phyloP scores from a whole-genome alignment of 2,329 filamentous ascomycete species.

The Pestalotiopsis sp. region DNA sequence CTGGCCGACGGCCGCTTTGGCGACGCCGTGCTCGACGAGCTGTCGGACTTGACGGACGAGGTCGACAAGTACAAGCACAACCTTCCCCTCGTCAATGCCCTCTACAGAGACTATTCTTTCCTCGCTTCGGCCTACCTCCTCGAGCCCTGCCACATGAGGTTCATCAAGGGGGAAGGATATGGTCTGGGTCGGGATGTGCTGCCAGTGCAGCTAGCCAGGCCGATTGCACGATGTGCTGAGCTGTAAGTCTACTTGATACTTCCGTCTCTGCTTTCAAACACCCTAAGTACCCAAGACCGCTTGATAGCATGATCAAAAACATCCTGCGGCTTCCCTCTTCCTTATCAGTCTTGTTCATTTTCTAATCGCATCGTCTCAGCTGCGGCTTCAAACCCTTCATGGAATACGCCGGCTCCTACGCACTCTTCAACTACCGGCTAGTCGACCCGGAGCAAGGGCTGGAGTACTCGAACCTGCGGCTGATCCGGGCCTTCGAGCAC shows the following conservation, averaged over 20 bases:
- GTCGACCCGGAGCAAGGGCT: slow-evolving; percentile 59
- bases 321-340: no score
- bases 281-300: no score
- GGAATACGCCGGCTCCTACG: slow-evolving; percentile 76
- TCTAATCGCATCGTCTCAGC: slow-evolving; percentile 29
- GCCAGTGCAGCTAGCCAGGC: slow-evolving; percentile 75
- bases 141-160: slow-evolving; percentile 84
- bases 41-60: slow-evolving; percentile 75
- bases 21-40: slow-evolving; percentile 69
- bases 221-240: slow-evolving; percentile 81
- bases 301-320: no score
- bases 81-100: slow-evolving; percentile 78
- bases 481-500: slow-evolving; percentile 89
- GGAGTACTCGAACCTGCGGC: slow-evolving; percentile 70
- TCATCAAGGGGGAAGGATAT: slow-evolving; percentile 72
- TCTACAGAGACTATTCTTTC: slow-evolving; percentile 93
- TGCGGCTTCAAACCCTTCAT: slow-evolving; percentile 88
- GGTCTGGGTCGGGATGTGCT: slow-evolving; percentile 76
- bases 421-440: slow-evolving; percentile 69
- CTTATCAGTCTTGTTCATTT: neutral
- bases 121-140: slow-evolving; percentile 86
- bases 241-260: slow-evolving; percentile 64
- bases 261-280: slow-evolving; percentile 5
- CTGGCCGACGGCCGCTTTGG: slow-evolving; percentile 76
- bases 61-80: slow-evolving; percentile 76